These are phyloP conservation scores for Colletotrichum sp. DNA, from an alignment of 2,329 filamentous ascomycete genomes.

Conservation along the genomic window DNA sequence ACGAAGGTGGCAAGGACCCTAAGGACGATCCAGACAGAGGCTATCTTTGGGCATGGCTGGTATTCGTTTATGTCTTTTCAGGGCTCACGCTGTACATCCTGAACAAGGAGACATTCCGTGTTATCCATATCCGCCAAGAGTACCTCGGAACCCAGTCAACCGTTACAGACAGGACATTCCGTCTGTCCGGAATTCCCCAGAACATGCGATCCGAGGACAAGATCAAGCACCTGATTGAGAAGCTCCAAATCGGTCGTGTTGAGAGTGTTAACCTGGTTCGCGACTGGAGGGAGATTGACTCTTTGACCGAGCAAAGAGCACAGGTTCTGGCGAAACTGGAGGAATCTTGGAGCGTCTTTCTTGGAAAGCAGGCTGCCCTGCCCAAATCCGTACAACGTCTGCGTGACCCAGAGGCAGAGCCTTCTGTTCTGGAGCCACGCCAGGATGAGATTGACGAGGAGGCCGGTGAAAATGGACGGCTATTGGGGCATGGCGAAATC, in stretches of 20 bases:
- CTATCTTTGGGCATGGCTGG: conserved; percentile 90
- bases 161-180: conserved; percentile 93
- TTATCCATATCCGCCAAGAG: conserved; percentile 86
- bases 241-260: conserved; percentile 86
- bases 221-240: conserved; percentile 87
- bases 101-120: conserved; percentile 79
- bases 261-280: conserved; percentile 86
- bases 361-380: conserved; percentile 58
- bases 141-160: conserved; percentile 94
- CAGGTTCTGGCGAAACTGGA: conserved; percentile 76
- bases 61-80: conserved; percentile 95
- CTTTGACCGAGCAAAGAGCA: conserved; percentile 71
- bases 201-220: conserved; percentile 81
- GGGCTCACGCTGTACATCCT: conserved; percentile 82
- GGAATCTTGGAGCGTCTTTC: conserved; percentile 79
- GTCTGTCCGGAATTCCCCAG: conserved; percentile 83
- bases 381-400: conserved; percentile 35
- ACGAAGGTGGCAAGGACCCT: conserved; percentile 38
- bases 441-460: conserved; percentile 44
- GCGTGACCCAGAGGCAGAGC: conserved; percentile 24
- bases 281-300: conserved; percentile 84
- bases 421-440: conserved; percentile 8
- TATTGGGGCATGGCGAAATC: conserved; percentile 49
- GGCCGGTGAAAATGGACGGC: conserved; percentile 61
- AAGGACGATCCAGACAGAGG: conserved; percentile 37